Conservation (phyloP, 108 stramenopile genomes). For the Aurantiochytrium sp. region DNA sequence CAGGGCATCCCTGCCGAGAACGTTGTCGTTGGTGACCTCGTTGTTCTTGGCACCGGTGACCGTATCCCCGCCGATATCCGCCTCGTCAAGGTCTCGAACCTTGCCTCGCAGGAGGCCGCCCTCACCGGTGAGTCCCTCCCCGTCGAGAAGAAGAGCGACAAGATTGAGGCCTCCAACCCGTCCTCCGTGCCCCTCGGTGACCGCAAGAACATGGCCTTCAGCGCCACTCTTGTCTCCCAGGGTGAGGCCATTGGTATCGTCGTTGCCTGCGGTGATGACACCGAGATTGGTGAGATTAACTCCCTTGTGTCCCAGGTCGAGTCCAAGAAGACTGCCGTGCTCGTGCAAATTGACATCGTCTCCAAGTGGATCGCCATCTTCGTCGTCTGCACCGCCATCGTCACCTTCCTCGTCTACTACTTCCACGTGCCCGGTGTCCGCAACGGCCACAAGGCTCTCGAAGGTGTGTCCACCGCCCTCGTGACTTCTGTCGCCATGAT, state of each 20-base stretch:
- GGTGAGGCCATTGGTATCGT: slow-evolving; percentile 83
- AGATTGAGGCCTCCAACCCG: not conserved
- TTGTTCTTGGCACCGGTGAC: slow-evolving; percentile 75
- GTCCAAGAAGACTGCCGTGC: slow-evolving; percentile 74
- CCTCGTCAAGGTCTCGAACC: slow-evolving; percentile 65
- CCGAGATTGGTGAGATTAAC: slow-evolving; percentile 89
- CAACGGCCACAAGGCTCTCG: slow-evolving; percentile 70
- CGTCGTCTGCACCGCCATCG: slow-evolving; percentile 68
- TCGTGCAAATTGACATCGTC: slow-evolving; percentile 89
- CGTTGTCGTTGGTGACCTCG: slow-evolving; percentile 85
- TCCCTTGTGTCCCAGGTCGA: slow-evolving; percentile 71
- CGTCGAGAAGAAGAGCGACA: slow-evolving; percentile 60
- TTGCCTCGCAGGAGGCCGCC: slow-evolving; percentile 71
- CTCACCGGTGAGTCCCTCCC: slow-evolving; percentile 87
- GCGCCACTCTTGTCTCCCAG: slow-evolving; percentile 77
- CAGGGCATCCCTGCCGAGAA: slow-evolving; percentile 65
- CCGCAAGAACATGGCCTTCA: slow-evolving; percentile 80
- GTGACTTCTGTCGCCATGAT: slow-evolving; percentile 88
- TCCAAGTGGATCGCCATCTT: slow-evolving; percentile 67
- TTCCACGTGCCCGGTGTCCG: slow-evolving; percentile 22
- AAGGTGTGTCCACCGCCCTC: slow-evolving; percentile 80
- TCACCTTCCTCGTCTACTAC: slow-evolving; percentile 72
- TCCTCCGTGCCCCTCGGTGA: slow-evolving; percentile 58
- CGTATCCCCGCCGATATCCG: slow-evolving; percentile 92
- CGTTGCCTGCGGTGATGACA: slow-evolving; percentile 67